phyloP scores from a whole-genome alignment of 2,329 filamentous ascomycete species.

The Penicillium rolfsii region DNA sequence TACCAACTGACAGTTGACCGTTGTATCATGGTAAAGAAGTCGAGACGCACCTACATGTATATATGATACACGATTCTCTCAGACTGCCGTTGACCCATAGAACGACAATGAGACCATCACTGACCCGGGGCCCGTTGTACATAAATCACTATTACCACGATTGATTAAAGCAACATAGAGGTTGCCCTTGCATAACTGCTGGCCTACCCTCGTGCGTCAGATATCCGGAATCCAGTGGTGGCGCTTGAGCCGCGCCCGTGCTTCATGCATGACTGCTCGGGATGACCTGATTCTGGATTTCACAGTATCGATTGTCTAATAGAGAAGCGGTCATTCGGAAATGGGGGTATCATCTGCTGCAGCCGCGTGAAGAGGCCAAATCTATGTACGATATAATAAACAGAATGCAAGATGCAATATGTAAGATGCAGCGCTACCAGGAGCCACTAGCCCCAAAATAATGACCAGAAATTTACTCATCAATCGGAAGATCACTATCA shows the following conservation, averaged over 20 bases:
- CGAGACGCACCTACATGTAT: background rate
- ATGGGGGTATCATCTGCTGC: constrained; percentile 4
- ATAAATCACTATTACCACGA: background rate
- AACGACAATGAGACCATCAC: background rate
- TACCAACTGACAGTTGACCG: too few relatives aligned
- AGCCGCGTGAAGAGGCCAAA: constrained; percentile 1
- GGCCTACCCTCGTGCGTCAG: background rate
- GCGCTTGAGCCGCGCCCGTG: constrained; percentile 5
- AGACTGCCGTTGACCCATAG: background rate
- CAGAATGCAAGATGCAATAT: background rate
- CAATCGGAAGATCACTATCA: background rate
- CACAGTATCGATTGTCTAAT: background rate
- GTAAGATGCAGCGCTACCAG: background rate
- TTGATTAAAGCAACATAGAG: background rate
- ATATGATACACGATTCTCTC: background rate
- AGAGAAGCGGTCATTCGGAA: too few relatives aligned
- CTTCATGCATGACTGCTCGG: constrained; percentile 1
- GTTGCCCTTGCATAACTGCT: background rate
- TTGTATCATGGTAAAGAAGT: background rate
- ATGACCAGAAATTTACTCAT: background rate
- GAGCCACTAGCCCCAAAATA: background rate
- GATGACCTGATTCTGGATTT: constrained; percentile 1
- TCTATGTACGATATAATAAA: background rate
- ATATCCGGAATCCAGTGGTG: background rate
- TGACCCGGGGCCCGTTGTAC: background rate